phyloP scores from a whole-genome alignment of 345 rosid genomes.

The Ailanthus altissimus region DNA sequence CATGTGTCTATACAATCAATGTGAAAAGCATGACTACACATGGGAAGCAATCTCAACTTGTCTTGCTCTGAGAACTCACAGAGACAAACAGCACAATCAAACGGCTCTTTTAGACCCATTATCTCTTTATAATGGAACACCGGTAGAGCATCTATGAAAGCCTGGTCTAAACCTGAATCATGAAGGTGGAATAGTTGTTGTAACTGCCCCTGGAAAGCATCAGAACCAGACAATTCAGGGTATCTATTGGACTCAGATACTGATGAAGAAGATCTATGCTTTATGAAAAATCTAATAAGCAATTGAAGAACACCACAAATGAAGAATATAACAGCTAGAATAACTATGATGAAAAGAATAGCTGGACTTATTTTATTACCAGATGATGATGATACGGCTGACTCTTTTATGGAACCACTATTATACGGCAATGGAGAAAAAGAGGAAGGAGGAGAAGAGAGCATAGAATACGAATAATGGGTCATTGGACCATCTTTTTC shows the following conservation, averaged over 20 bases:
- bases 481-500: slow-evolving; percentile 31
- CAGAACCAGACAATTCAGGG: slow-evolving; percentile 65
- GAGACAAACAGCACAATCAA: slow-evolving; percentile 90
- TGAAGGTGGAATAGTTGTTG: slow-evolving; percentile 91
- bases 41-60: slow-evolving; percentile 76
- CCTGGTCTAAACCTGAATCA: slow-evolving; percentile 91
- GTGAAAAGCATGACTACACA: slow-evolving; percentile 90
- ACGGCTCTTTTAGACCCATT: slow-evolving; percentile 73
- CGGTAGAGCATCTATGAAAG: slow-evolving; percentile 83
- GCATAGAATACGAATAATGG: slow-evolving; percentile 26
- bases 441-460: slow-evolving; percentile 38
- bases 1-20: slow-evolving; percentile 89
- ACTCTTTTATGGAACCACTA: slow-evolving; percentile 35
- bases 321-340: slow-evolving; percentile 66
- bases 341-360: slow-evolving; percentile 58
- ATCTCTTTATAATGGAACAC: slow-evolving; percentile 72
- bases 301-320: slow-evolving; percentile 72
- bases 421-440: slow-evolving; percentile 35
- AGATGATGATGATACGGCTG: slow-evolving; percentile 39
- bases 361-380: slow-evolving; percentile 60
- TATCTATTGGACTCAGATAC: slow-evolving; percentile 47
- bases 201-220: slow-evolving; percentile 72
- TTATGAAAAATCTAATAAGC: slow-evolving; percentile 54
- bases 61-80: slow-evolving; percentile 73
- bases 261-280: slow-evolving; percentile 59